Evolutionary conservation across 2,329 filamentous ascomycete genomes (phyloP).

Genomic region (Tolypocladium guangdongense): DNA sequence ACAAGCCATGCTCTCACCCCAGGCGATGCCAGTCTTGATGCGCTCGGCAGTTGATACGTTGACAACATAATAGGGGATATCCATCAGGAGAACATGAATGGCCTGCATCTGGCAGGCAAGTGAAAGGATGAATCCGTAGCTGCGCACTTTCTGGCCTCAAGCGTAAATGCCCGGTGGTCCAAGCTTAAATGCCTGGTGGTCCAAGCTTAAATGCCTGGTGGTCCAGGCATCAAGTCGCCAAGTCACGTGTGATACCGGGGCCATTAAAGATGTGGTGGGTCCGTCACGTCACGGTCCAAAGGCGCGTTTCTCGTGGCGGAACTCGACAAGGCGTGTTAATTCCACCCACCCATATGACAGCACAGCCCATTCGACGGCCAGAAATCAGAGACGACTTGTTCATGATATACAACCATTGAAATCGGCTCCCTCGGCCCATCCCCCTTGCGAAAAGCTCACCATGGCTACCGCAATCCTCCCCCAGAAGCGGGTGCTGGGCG

Average conservation of each 20-base stretch:
- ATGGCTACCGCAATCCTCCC: conserved; percentile 46
- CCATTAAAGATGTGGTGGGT: conserved; percentile 15
- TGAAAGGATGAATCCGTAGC: too few species aligned
- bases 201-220: too few species aligned
- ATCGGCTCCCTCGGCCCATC: neutral
- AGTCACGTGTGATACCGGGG: conserved; percentile 15
- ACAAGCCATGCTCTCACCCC: too few species aligned
- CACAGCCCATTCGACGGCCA: conserved; percentile 1
- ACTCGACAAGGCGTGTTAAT: neutral
- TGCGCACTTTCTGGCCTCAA: too few species aligned
- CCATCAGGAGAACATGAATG: too few species aligned
- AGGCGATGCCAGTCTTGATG: too few species aligned
- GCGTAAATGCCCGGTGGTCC: too few species aligned
- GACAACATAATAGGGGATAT: too few species aligned
- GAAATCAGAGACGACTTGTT: neutral
- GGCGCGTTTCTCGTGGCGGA: conserved; percentile 19
- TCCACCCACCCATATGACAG: neutral
- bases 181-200: too few species aligned
- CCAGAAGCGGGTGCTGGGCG: conserved; percentile 63
- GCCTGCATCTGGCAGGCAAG: too few species aligned
- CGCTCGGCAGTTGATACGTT: too few species aligned
- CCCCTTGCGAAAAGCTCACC: conserved; percentile 4
- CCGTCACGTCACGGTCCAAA: conserved; percentile 25
- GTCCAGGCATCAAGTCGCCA: conserved; percentile 7
- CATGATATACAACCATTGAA: neutral